phyloP scores from a whole-genome alignment of 129 eudicot genomes.

The Flaveria linearis region DNA sequence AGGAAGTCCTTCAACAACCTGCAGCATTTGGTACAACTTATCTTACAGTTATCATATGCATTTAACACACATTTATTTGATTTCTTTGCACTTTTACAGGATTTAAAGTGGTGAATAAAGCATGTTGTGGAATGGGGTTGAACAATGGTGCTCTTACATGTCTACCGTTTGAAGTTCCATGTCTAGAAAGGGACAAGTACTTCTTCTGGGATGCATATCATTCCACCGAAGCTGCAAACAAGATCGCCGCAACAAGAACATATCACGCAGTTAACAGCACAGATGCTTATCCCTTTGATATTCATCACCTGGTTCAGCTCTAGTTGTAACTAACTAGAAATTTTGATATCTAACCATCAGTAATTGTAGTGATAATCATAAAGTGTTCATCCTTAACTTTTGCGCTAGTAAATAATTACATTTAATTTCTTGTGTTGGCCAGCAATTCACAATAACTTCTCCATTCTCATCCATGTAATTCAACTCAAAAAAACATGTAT shows the following conservation, averaged over 20 bases:
- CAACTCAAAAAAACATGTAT: no score
- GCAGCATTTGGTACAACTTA: slow-evolving; percentile 25
- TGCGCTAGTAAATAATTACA: no score
- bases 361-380: no score
- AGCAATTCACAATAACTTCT: no score
- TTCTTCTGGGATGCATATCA: slow-evolving; percentile 49
- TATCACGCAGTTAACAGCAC: slow-evolving; percentile 10
- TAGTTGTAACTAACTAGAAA: neutral
- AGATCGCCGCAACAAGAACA: slow-evolving; percentile 31
- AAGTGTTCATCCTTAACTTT: no score
- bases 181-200: slow-evolving; percentile 27
- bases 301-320: slow-evolving; percentile 27
- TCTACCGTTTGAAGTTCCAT: slow-evolving; percentile 41
- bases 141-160: slow-evolving; percentile 38
- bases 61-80: neutral
- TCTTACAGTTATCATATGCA: neutral
- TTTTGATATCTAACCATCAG: no score
- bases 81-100: slow-evolving; percentile 14
- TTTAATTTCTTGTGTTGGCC: no score
- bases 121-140: slow-evolving; percentile 41
- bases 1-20: slow-evolving; percentile 32
- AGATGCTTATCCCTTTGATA: slow-evolving; percentile 35
- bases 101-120: slow-evolving; percentile 30
- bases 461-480: no score
- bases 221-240: slow-evolving; percentile 39